A percentile compares a stretch with the other conserved stretches of the same genome.
Evolutionary conservation across 1,284 basidiomycete species (phyloP).

Genomic region (Tilletia walkeri): DNA sequence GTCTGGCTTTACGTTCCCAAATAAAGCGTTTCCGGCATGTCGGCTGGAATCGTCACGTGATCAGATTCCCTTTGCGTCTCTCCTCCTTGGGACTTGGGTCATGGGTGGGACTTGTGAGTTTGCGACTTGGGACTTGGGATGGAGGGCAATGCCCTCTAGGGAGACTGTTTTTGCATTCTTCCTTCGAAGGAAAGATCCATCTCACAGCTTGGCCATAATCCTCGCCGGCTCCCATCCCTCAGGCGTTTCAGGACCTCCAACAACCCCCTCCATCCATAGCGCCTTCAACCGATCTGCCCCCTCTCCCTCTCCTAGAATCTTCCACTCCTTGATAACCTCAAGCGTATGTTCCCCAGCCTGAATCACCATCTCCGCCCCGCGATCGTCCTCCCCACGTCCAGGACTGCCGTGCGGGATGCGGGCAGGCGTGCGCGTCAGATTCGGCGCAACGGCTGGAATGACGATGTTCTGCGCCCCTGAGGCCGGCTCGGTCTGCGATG

Average conservation of each 20-base stretch:
- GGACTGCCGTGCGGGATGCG: slow-evolving; percentile 29
- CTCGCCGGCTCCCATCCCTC: slow-evolving; percentile 14
- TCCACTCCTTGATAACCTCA: slow-evolving; percentile 42
- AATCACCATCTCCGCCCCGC: slow-evolving; percentile 34
- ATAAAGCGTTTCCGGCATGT: too few relatives aligned
- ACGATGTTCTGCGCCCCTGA: slow-evolving; percentile 30
- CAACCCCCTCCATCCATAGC: background rate
- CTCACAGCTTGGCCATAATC: slow-evolving; percentile 1
- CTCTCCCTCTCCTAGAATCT: background rate
- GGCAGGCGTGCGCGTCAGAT: slow-evolving; percentile 48
- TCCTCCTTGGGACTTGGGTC: too few relatives aligned
- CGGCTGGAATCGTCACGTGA: too few relatives aligned
- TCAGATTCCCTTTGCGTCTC: too few relatives aligned
- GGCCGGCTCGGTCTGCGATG: slow-evolving; percentile 9
- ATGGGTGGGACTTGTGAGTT: too few relatives aligned
- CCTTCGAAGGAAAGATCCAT: too few relatives aligned
- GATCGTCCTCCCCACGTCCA: slow-evolving; percentile 30
- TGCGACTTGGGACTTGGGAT: too few relatives aligned
- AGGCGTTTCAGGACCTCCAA: slow-evolving; percentile 1
- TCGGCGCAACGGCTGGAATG: slow-evolving; percentile 50
- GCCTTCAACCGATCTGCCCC: background rate
- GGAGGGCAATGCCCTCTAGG: too few relatives aligned
- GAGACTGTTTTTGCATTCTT: too few relatives aligned
- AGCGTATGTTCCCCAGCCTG: slow-evolving; percentile 50
- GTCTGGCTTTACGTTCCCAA: too few relatives aligned